Evolutionary conservation across 202 grass and related monocot species (phyloP), one percentile per base, ranked within the genome.

Genomic region (Setaria viridis): DNA sequence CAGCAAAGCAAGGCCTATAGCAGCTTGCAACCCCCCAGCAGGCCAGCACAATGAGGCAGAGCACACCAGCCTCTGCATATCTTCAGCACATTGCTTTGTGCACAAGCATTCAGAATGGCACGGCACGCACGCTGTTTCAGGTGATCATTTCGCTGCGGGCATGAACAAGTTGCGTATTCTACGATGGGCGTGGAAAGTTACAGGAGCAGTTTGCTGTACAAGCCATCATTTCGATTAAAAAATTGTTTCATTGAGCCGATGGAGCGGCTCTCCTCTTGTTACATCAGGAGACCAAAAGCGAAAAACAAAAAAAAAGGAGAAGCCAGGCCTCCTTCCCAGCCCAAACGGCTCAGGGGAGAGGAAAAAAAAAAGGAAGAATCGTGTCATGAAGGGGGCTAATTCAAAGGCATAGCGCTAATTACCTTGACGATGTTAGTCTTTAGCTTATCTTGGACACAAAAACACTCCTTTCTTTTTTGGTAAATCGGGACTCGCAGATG

Each of bases 91-190:
- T 87, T 83, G 84, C 88, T 83, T 87, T 79, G 67, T 5, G 67
- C 84, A 20, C 88, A 90, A 79, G 80, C 80, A 49, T 90, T 56
- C 72, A 75, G 50, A 74, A 35, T 20, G 46, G 43, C 50, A 51
- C 39, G 83, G 7, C 21, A 30, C 13, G 56, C 60, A 62, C 54
- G 71, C 72, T 30, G 65, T 65, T 14, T 69, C 84, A 32, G 67
- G 74, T 39, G 50, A 91, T 88, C 89, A 91, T 91, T 88, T 74
- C 86, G 66, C 30, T 67, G 33, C 81, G 13, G 74, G 66, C 89
- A 82, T 82, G 82, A 72, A 76, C 69, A 30, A 15, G 55, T 64
- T 11, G n/a, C 72, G 53, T 32, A 20, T 68, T 43, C 69, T 55
- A 15, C 37, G 20, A 69, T 73, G 35, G 16, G 1, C 1, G 74